Percentiles rank a stretch among this genome's conserved stretches.
Conservation (phyloP, 1,139 yeast genomes). For the Kodamaea sp. region DNA sequence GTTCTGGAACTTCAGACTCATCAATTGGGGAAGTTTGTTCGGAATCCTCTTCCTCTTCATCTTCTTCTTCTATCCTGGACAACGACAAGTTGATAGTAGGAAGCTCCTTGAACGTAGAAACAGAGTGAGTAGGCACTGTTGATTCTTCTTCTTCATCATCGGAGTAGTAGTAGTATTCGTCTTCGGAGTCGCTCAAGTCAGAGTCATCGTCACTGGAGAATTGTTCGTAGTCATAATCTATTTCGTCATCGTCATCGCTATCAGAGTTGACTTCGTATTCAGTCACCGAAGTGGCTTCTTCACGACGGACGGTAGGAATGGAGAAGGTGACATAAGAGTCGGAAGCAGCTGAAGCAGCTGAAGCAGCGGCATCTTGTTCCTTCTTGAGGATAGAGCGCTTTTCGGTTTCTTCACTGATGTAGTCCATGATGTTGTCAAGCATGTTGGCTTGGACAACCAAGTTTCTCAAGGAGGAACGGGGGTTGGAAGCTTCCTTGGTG, state of each 20-base stretch:
- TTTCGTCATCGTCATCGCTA: conserved; percentile 16
- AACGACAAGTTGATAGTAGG: conserved; percentile 27
- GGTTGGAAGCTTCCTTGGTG: conserved; percentile 62
- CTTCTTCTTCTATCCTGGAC: conserved; percentile 22
- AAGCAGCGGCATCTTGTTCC: conserved; percentile 7
- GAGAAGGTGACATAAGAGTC: conserved; percentile 14
- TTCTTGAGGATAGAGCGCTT: conserved; percentile 22
- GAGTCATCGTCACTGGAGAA: conserved; percentile 4
- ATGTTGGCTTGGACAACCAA: conserved; percentile 78
- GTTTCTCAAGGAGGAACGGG: conserved; percentile 59
- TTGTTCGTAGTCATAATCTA: conserved; percentile 22
- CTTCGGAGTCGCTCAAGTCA: conserved; percentile 18
- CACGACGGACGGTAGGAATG: conserved; percentile 8
- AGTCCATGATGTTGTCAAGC: conserved; percentile 68
- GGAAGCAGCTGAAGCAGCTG: conserved; percentile 3
- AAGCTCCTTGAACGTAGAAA: conserved; percentile 19
- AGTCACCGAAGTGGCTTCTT: conserved; percentile 18
- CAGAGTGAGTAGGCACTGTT: not conserved
- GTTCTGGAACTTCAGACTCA: conserved; percentile 25
- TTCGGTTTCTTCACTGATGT: conserved; percentile 35
- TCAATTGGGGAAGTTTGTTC: conserved; percentile 4
- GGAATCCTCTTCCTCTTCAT: conserved; percentile 27
- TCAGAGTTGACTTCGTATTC: conserved; percentile 22
- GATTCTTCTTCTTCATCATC: conserved; percentile 16
- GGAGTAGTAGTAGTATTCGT: conserved; percentile 33